phyloP scores from a whole-genome alignment of 805 yeast species.

The Cyberlindnera bimundalis region DNA sequence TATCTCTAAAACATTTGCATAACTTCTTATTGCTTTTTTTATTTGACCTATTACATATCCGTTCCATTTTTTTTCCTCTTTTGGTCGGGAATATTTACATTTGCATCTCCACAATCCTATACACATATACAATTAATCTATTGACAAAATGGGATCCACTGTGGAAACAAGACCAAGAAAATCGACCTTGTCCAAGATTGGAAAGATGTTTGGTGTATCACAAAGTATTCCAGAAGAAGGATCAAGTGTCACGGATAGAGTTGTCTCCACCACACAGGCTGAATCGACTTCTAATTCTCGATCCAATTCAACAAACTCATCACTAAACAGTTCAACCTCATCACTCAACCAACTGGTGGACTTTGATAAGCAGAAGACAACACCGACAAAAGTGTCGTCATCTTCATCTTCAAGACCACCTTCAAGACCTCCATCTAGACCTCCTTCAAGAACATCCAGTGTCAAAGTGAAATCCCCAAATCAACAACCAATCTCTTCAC shows the following conservation, averaged over 20 bases:
- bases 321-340: slow-evolving; percentile 15
- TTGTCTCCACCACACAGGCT: neutral
- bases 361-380: slow-evolving; percentile 7
- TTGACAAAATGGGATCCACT: slow-evolving; percentile 10
- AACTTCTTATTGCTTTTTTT: too few relatives aligned
- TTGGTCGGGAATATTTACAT: too few relatives aligned
- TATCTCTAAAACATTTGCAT: too few relatives aligned
- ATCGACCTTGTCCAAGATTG: slow-evolving; percentile 30
- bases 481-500: slow-evolving; percentile 1
- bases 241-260: neutral
- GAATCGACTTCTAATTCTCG: slow-evolving; percentile 2
- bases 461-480: slow-evolving; percentile 10
- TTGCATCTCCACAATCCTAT: neutral
- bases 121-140: neutral
- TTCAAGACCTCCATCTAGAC: slow-evolving; percentile 16
- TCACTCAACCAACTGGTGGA: slow-evolving; percentile 16
- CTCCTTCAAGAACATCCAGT: slow-evolving; percentile 21
- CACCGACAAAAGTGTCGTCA: slow-evolving; percentile 7
- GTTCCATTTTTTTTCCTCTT: too few relatives aligned
- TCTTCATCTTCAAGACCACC: slow-evolving; percentile 17
- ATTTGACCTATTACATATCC: too few relatives aligned
- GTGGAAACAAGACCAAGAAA: slow-evolving; percentile 23
- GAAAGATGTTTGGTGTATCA: slow-evolving; percentile 27
- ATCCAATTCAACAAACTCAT: slow-evolving; percentile 9
- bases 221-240: slow-evolving; percentile 13